Conservation (phyloP, 495 filamentous ascomycete species). For the Neurospora cerealis region DNA sequence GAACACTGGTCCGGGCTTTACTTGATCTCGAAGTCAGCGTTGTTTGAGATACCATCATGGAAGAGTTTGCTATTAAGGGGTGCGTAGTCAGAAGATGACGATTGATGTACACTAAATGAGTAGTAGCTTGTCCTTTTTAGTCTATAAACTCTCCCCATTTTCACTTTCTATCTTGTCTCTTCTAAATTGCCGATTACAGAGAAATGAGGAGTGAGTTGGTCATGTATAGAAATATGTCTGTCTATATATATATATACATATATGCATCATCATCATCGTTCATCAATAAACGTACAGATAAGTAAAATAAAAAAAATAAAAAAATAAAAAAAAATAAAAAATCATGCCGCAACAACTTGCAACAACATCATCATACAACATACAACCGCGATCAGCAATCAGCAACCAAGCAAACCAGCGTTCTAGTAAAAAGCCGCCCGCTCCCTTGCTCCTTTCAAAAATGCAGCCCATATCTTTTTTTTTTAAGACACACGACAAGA, state of each 20-base stretch:
- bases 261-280: neutral
- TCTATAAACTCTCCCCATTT: neutral
- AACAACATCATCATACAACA: neutral
- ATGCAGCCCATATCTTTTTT: neutral
- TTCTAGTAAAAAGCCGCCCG: neutral
- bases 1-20: neutral
- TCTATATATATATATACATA: neutral
- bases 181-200: neutral
- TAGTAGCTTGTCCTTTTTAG: neutral
- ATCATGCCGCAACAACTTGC: neutral
- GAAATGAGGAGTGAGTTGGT: neutral
- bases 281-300: neutral
- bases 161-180: neutral
- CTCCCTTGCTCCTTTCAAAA: neutral
- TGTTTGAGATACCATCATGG: neutral
- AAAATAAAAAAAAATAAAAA: too few species aligned
- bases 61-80: neutral
- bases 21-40: neutral
- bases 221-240: neutral
- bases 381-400: neutral
- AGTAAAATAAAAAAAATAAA: too few species aligned
- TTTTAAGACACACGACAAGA: neutral
- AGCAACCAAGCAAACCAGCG: neutral
- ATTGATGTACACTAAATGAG: neutral
- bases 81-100: neutral